These are phyloP conservation scores for Cyberlindnera amylophila DNA, from an alignment of 805 yeast genomes.

Conservation along the genomic window DNA sequence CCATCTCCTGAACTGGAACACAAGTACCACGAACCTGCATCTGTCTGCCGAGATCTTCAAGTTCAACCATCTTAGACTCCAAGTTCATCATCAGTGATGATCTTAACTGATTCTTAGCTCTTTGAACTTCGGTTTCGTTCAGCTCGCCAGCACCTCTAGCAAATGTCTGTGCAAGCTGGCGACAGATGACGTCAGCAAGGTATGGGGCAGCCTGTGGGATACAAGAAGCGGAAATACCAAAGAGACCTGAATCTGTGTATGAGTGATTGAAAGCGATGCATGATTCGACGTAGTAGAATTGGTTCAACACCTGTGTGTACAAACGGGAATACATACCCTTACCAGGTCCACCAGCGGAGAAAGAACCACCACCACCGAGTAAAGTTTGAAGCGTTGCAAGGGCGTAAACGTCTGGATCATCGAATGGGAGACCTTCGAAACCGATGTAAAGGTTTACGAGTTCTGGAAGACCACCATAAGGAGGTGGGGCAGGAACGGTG, in stretches of 20 bases:
- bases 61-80: constrained; percentile 87
- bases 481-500: constrained; percentile 43
- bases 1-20: constrained; percentile 78
- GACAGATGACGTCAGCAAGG: constrained; percentile 73
- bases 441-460: constrained; percentile 83
- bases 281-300: constrained; percentile 85
- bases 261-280: constrained; percentile 87
- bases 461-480: constrained; percentile 55
- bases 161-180: constrained; percentile 52
- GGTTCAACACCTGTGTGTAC: constrained; percentile 87
- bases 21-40: constrained; percentile 78
- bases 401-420: constrained; percentile 84
- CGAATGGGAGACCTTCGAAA: constrained; percentile 82
- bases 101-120: constrained; percentile 91
- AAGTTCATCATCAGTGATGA: constrained; percentile 87
- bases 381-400: constrained; percentile 85
- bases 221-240: constrained; percentile 84
- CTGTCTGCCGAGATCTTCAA: constrained; percentile 95
- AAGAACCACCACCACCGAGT: constrained; percentile 96
- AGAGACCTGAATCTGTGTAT: constrained; percentile 84
- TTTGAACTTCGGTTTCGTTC: constrained; percentile 64
- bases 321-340: constrained; percentile 97
- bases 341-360: constrained; percentile 98
- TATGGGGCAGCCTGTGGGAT: constrained; percentile 83
- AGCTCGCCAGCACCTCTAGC: constrained; percentile 57